Percentiles rank a stretch among this genome's conserved stretches.
These are phyloP conservation scores for Leccinum solheimii DNA, from an alignment of 1,284 basidiomycete species.

Conservation along the genomic window DNA sequence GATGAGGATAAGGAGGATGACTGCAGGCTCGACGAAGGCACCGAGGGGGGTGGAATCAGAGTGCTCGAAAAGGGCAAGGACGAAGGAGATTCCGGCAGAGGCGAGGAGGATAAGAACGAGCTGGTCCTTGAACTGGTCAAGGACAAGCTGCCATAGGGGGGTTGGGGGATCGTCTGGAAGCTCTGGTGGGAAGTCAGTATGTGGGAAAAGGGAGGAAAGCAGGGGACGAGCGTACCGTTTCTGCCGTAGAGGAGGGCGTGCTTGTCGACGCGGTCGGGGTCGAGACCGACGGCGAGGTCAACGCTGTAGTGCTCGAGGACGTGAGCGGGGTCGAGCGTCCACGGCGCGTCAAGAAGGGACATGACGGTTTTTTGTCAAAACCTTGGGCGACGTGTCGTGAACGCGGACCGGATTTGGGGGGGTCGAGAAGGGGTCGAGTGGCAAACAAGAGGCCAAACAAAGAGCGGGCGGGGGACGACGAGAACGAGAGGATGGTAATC, in stretches of 20 bases:
- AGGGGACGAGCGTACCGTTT: constrained; percentile 61
- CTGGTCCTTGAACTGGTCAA: constrained; percentile 98
- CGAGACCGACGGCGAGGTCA: constrained; percentile 55
- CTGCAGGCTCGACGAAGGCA: constrained; percentile 90
- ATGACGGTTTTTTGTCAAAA: constrained; percentile 10
- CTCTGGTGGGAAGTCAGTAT: constrained; percentile 46
- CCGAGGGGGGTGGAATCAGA: constrained; percentile 66
- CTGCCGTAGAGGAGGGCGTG: constrained; percentile 81
- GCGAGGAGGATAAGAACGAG: constrained; percentile 92
- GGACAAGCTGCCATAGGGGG: constrained; percentile 89
- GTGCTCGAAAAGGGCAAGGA: constrained; percentile 84
- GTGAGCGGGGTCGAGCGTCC: constrained; percentile 65
- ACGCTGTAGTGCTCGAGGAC: constrained; percentile 68
- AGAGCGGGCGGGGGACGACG: constrained; percentile 10
- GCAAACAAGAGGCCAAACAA: constrained; percentile 30
- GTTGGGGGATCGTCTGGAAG: constrained; percentile 89
- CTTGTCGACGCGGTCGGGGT: constrained; percentile 59
- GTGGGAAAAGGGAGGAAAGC: neutral
- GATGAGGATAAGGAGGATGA: constrained; percentile 90
- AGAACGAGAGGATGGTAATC: constrained; percentile 2
- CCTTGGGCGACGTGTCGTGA: neutral
- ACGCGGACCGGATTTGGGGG: constrained; percentile 1
- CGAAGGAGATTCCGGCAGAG: constrained; percentile 88
- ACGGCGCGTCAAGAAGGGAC: constrained; percentile 61
- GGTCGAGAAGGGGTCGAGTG: constrained; percentile 22